Conservation (phyloP, 2,329 filamentous ascomycete species). For the Rhexocercosporidium sp. region DNA sequence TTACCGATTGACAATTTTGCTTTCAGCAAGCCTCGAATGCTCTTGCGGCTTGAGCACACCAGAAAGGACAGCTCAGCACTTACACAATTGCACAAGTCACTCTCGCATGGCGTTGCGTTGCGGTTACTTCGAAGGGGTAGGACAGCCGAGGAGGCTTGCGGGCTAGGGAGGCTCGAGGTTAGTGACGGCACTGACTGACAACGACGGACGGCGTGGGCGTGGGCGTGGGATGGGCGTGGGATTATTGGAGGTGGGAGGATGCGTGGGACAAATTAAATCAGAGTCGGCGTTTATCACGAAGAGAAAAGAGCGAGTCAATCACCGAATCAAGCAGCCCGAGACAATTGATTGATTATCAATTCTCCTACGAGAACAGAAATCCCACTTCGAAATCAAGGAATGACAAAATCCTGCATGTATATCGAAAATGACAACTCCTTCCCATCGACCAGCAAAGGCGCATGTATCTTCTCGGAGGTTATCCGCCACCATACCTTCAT, state of each 20-base stretch:
- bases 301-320: neutral
- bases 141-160: neutral
- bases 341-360: neutral
- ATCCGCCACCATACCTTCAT: conserved; percentile 3
- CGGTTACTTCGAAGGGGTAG: neutral
- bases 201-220: conserved; percentile 5
- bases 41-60: neutral
- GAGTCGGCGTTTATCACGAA: conserved; percentile 1
- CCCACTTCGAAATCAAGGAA: neutral
- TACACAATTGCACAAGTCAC: conserved; percentile 5
- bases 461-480: neutral
- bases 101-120: neutral
- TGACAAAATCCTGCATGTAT: neutral
- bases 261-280: conserved; percentile 7
- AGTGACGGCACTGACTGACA: conserved; percentile 6
- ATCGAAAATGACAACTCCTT: conserved; percentile 1
- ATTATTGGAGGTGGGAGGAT: neutral
- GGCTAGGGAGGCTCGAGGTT: neutral
- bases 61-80: neutral
- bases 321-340: conserved; percentile 3
- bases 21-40: neutral
- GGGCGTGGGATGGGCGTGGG: conserved; percentile 1
- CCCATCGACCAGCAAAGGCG: neutral
- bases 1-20: neutral
- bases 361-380: neutral